phyloP scores from a whole-genome alignment of 2,329 filamentous ascomycete species.

The Colletotrichum sp. region DNA sequence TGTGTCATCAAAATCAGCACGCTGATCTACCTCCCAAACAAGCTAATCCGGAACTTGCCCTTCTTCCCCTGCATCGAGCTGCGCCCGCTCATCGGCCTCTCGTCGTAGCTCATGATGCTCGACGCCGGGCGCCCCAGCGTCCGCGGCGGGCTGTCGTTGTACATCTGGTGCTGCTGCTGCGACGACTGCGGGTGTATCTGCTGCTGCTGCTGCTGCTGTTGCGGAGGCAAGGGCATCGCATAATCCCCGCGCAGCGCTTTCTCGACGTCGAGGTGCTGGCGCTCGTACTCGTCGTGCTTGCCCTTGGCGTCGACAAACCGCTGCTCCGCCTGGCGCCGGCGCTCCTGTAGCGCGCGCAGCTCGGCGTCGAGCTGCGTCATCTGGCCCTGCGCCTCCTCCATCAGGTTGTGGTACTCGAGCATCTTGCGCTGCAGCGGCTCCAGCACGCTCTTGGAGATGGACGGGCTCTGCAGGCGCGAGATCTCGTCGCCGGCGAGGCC shows the following conservation, averaged over 20 bases:
- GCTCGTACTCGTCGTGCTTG: constrained; percentile 49
- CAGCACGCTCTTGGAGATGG: constrained; percentile 46
- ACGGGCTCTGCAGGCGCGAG: constrained; percentile 49
- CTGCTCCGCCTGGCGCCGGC: constrained; percentile 43
- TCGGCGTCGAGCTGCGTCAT: constrained; percentile 49
- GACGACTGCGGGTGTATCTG: neutral
- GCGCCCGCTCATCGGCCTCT: constrained; percentile 16
- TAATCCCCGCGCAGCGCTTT: constrained; percentile 46
- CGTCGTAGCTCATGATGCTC: constrained; percentile 21
- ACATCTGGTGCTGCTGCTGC: constrained; percentile 15
- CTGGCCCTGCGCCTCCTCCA: constrained; percentile 45
- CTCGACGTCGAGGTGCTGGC: constrained; percentile 46
- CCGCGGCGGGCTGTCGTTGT: constrained; percentile 6
- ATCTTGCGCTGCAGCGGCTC: constrained; percentile 51
- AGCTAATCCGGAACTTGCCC: constrained; percentile 19
- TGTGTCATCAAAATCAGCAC: neutral
- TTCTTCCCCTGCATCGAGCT: constrained; percentile 11
- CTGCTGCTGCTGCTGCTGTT: neutral
- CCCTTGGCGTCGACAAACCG: constrained; percentile 46
- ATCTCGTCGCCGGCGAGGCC: constrained; percentile 30
- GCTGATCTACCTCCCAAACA: constrained; percentile 19
- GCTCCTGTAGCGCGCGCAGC: constrained; percentile 43
- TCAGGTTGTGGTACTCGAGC: constrained; percentile 45
- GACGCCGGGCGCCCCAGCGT: constrained; percentile 7
- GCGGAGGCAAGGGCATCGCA: too few relatives aligned